These are phyloP conservation scores for Vicia sativa DNA, from an alignment of 306 rosid genomes.

Conservation along the genomic window DNA sequence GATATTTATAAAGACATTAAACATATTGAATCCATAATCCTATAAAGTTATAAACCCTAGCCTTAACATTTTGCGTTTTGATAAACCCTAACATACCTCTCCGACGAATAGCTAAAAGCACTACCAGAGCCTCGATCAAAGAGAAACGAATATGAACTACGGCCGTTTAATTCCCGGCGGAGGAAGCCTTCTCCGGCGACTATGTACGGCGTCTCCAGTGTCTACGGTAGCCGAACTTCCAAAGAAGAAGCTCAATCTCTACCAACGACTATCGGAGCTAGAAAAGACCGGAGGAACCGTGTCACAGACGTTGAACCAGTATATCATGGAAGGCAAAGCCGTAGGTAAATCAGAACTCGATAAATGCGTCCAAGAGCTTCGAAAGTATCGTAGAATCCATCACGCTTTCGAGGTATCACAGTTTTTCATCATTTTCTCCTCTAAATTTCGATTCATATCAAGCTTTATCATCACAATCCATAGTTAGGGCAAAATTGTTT, in stretches of 20 bases:
- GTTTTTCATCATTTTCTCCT: neutral
- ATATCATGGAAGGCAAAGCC: constrained; percentile 60
- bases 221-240: constrained; percentile 22
- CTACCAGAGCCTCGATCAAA: neutral
- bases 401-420: constrained; percentile 72
- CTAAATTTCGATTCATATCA: neutral
- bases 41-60: too few species aligned
- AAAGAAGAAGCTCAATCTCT: constrained; percentile 36
- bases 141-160: constrained; percentile 46
- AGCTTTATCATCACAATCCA: constrained; percentile 8
- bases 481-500: neutral
- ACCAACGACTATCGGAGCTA: constrained; percentile 60
- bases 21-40: too few species aligned
- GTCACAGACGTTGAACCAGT: constrained; percentile 55
- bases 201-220: constrained; percentile 37
- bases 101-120: neutral
- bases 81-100: constrained; percentile 36
- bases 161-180: constrained; percentile 44
- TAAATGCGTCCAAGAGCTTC: constrained; percentile 58
- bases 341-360: constrained; percentile 52
- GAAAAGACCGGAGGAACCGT: constrained; percentile 64
- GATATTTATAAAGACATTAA: too few species aligned
- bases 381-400: constrained; percentile 53
- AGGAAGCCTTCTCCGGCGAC: constrained; percentile 45
- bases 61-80: constrained; percentile 8